phyloP scores from a whole-genome alignment of 1,284 basidiomycete genomes.

The Schizopora paradoxa region DNA sequence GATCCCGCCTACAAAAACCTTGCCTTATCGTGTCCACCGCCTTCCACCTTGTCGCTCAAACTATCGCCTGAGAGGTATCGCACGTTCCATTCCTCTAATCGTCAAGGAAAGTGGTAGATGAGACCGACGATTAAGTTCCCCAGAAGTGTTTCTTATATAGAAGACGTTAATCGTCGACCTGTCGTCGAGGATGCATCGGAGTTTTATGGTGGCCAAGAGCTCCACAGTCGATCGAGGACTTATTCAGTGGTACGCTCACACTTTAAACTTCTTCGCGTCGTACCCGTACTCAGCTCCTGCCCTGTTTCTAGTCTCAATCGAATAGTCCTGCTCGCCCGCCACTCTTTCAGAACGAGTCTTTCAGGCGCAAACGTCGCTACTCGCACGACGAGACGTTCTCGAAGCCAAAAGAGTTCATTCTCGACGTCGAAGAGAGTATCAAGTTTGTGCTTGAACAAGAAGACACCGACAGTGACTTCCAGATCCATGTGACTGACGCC shows the following conservation, averaged over 20 bases:
- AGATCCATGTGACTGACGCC: slow-evolving; percentile 94
- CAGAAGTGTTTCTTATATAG: slow-evolving; percentile 54
- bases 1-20: neutral
- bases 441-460: slow-evolving; percentile 95
- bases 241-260: slow-evolving; percentile 46
- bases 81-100: too few species aligned
- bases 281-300: neutral
- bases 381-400: slow-evolving; percentile 83
- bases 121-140: neutral
- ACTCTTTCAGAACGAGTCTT: slow-evolving; percentile 70
- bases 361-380: slow-evolving; percentile 66
- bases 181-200: slow-evolving; percentile 68
- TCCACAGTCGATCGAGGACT: slow-evolving; percentile 74
- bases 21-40: neutral
- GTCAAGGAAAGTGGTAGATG: neutral
- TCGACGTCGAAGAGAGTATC: slow-evolving; percentile 98
- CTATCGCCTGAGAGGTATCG: too few species aligned
- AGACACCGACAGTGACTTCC: slow-evolving; percentile 95
- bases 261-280: neutral
- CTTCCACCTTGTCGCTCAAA: neutral
- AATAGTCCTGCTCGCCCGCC: slow-evolving; percentile 50
- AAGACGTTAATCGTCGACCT: slow-evolving; percentile 49
- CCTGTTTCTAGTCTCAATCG: slow-evolving; percentile 1
- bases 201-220: slow-evolving; percentile 77
- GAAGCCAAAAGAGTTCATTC: slow-evolving; percentile 81